Base-by-base conservation (phyloP, 306 rosid species). In the Rosa multiflora region DNA sequence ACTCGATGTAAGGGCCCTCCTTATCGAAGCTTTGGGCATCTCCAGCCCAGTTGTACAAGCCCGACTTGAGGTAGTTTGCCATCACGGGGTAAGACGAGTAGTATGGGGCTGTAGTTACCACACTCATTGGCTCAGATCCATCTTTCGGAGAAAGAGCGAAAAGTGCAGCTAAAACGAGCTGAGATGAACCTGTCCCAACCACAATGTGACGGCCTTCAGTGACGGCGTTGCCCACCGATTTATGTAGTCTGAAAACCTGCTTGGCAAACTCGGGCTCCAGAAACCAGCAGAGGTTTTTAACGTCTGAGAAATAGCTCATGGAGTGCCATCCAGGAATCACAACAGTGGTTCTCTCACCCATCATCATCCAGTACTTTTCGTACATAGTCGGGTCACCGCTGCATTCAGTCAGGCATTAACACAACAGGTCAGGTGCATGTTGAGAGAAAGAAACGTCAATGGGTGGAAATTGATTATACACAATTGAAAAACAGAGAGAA, bases 151-250 rank as follows among this genome's bases (percentile, higher is more conserved):
- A 87, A 14, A 95, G 86, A 78, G 99, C 99, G 81, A 75, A 95
- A 39, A 93, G 85, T 26, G 98, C 96, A 51, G 98, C 98, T 12
- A 89, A 84, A 66, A 76, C 77, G 21, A 95, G 92, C 89, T 95
- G 98, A 18, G 98, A 93, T 10, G 99, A 95, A 51, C 99, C 99
- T 2, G 98, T 95, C 11, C 99, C 99, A 12, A 95, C 94, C 37
- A 95, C 94, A 75, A 93, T 59, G 46, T 91, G 87, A 5, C 90
- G 92, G 10, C 88, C 93, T 43, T 89, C 85, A 1, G 97, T 92
- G 5, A 80, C 88, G 0, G 99, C 98, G 73, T 95, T 95, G 0
- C 94, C 98, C 1, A 91, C 97, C 58, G 87, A 90, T 4, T 72
- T 82, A 76, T 94, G 98, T 68, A 94, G 72, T 70, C 97, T 82